These are phyloP conservation scores for Teratosphaeria gauchensis DNA, from an alignment of 2,329 filamentous ascomycete species.

Conservation along the genomic window DNA sequence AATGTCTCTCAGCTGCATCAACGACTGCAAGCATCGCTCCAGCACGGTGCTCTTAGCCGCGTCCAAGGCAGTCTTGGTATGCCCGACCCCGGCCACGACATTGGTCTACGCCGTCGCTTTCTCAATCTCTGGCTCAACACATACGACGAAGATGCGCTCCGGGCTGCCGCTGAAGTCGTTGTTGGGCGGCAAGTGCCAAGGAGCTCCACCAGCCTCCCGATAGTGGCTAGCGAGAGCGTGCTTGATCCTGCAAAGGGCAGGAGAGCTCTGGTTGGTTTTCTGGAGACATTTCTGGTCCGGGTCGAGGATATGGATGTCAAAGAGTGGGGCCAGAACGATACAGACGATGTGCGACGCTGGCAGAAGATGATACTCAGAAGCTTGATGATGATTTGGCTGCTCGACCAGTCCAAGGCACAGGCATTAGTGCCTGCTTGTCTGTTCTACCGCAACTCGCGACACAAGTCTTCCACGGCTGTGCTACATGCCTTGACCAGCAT, in stretches of 20 bases:
- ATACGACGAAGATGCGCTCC: constrained; percentile 44
- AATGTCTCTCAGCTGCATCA: constrained; percentile 44
- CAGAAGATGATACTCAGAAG: constrained; percentile 48
- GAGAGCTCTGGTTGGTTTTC: constrained; percentile 30
- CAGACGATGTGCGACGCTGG: constrained; percentile 27
- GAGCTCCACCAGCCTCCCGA: neutral
- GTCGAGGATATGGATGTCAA: constrained; percentile 44
- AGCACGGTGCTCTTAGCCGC: constrained; percentile 48
- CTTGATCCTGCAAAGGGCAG: constrained; percentile 15
- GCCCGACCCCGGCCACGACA: constrained; percentile 43
- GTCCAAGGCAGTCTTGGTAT: constrained; percentile 42
- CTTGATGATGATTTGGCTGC: constrained; percentile 49
- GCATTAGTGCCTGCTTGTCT: constrained; percentile 26
- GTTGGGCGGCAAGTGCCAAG: constrained; percentile 39
- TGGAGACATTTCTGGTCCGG: constrained; percentile 48
- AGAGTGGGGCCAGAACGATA: constrained; percentile 3
- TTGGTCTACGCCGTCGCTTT: constrained; percentile 49
- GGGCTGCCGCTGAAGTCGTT: constrained; percentile 48
- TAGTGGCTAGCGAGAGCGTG: constrained; percentile 6
- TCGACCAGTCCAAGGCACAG: constrained; percentile 44
- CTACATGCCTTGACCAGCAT: constrained; percentile 43
- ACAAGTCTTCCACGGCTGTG: constrained; percentile 48
- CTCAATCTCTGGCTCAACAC: constrained; percentile 48
- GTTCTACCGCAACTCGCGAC: constrained; percentile 41
- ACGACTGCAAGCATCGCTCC: constrained; percentile 48